Evolutionary conservation across 1,284 basidiomycete genomes (phyloP).

Genomic region (Schizopora paradoxa): DNA sequence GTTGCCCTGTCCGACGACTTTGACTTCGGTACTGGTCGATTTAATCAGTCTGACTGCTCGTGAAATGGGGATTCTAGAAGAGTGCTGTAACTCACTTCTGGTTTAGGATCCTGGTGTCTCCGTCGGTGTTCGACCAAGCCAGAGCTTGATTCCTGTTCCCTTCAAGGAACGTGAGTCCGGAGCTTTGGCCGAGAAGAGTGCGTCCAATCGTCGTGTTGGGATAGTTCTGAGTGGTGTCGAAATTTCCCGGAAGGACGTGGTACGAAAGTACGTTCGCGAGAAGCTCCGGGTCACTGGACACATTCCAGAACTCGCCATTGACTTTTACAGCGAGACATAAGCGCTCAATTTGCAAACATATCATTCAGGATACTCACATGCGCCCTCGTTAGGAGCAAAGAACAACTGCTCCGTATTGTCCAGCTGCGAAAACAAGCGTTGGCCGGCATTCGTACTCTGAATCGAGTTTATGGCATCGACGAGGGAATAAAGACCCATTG

Average conservation of each 20-base stretch:
- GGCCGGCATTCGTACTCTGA: constrained; percentile 40
- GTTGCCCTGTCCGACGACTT: constrained; percentile 42
- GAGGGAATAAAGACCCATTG: constrained; percentile 36
- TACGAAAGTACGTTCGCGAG: constrained; percentile 51
- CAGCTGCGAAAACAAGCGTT: constrained; percentile 37
- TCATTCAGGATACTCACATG: constrained; percentile 33
- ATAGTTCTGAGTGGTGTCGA: constrained; percentile 35
- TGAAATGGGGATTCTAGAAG: neutral
- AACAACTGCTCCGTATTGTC: constrained; percentile 35
- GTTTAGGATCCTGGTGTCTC: constrained; percentile 47
- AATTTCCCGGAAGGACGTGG: constrained; percentile 56
- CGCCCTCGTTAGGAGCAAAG: constrained; percentile 45
- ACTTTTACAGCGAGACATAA: too few species aligned
- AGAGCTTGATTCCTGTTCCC: constrained; percentile 58
- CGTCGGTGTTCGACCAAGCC: constrained; percentile 48
- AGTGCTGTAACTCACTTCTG: constrained; percentile 36
- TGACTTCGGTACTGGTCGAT: constrained; percentile 33
- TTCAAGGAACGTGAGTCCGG: constrained; percentile 45
- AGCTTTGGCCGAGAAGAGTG: constrained; percentile 51
- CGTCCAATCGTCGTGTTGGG: constrained; percentile 60
- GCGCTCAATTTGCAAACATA: too few species aligned
- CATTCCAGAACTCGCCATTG: constrained; percentile 29
- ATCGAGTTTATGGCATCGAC: constrained; percentile 30
- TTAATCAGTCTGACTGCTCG: neutral
- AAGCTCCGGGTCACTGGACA: constrained; percentile 33